Conservation (phyloP, 2,329 filamentous ascomycete species). For the Cordyceps militaris region DNA sequence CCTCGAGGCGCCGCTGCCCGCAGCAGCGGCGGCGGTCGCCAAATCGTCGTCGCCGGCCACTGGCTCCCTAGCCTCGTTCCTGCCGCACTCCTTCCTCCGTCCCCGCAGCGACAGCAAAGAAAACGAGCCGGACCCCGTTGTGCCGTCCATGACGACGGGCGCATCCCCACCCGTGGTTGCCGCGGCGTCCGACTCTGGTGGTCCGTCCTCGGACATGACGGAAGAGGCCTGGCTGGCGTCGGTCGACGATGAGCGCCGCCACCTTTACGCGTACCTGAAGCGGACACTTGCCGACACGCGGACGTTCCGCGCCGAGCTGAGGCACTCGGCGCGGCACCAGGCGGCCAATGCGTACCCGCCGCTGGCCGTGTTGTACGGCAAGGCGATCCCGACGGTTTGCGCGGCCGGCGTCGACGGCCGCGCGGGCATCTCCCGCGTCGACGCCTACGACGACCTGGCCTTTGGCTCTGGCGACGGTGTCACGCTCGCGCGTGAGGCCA, state of each 20-base stretch:
- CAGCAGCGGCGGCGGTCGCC: constrained; percentile 29
- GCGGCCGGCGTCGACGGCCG: constrained; percentile 66
- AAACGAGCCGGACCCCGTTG: constrained; percentile 21
- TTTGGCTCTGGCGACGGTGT: constrained; percentile 89
- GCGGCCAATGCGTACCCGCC: constrained; percentile 72
- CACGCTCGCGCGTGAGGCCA: constrained; percentile 75
- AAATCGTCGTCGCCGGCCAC: constrained; percentile 28
- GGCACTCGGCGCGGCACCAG: constrained; percentile 52
- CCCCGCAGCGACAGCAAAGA: constrained; percentile 43
- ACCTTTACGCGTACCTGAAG: constrained; percentile 57
- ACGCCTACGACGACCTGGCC: constrained; percentile 78
- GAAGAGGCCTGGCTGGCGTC: constrained; percentile 18
- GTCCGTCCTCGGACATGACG: not conserved
- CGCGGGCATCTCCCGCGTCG: constrained; percentile 66
- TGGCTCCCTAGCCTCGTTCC: constrained; percentile 42
- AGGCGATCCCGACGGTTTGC: constrained; percentile 77
- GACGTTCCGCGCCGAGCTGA: constrained; percentile 68
- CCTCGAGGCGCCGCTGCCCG: constrained; percentile 57
- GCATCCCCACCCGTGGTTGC: constrained; percentile 14
- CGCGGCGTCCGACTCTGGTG: constrained; percentile 10
- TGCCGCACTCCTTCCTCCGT: constrained; percentile 36
- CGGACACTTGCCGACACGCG: constrained; percentile 67
- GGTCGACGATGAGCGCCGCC: constrained; percentile 21
- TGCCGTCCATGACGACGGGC: constrained; percentile 21
- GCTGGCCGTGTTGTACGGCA: constrained; percentile 76